phyloP scores from a whole-genome alignment of 768 basidiomycete species.

The Termitomyces heimii region DNA sequence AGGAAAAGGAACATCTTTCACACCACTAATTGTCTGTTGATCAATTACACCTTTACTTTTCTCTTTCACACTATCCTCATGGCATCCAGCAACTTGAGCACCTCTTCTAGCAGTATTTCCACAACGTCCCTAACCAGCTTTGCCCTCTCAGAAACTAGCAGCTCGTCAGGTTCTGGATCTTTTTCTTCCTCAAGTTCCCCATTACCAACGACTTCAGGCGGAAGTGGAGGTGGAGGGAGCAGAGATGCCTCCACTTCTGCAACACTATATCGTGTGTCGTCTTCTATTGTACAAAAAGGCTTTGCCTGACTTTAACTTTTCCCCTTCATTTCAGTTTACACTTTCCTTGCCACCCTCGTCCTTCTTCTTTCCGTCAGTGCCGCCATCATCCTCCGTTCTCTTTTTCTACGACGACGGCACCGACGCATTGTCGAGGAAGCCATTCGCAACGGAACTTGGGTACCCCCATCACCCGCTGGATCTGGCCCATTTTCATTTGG shows the following conservation, averaged over 20 bases:
- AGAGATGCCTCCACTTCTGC: conserved; percentile 9
- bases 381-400: conserved; percentile 60
- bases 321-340: conserved; percentile 28
- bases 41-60: background rate
- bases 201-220: background rate
- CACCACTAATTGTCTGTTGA: background rate
- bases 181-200: background rate
- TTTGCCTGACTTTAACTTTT: background rate
- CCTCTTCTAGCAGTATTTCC: too few relatives aligned
- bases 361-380: conserved; percentile 63
- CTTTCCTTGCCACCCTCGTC: conserved; percentile 59
- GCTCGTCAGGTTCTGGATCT: background rate
- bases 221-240: background rate
- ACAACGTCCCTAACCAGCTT: background rate
- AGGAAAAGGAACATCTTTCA: background rate
- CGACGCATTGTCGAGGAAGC: conserved; percentile 55
- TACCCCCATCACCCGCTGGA: conserved; percentile 28
- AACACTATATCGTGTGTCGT: conserved; percentile 26
- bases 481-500: conserved; percentile 8
- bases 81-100: background rate
- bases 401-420: conserved; percentile 58
- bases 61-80: background rate
- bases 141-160: background rate
- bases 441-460: conserved; percentile 59
- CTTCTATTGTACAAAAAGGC: background rate